Conservation (phyloP, 2,329 filamentous ascomycete genomes). For the Leptodontidium sp. region DNA sequence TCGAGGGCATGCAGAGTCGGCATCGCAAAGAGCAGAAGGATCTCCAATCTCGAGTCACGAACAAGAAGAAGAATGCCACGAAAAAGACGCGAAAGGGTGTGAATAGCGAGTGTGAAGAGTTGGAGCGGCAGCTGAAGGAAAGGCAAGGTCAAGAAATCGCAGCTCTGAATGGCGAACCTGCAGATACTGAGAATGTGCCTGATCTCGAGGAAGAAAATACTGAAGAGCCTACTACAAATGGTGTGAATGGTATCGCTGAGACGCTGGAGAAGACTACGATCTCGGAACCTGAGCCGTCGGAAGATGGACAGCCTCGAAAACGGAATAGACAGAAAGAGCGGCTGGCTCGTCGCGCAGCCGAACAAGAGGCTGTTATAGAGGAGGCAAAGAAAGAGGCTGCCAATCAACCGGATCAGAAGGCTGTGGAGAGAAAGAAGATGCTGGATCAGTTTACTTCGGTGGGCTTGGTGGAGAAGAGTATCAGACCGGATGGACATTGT, state of each 20-base stretch:
- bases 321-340: slow-evolving; percentile 92
- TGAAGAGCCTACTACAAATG: slow-evolving; percentile 22
- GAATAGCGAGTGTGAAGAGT: slow-evolving; percentile 76
- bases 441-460: slow-evolving; percentile 68
- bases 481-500: slow-evolving; percentile 92
- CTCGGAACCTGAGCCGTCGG: slow-evolving; percentile 34
- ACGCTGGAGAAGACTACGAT: slow-evolving; percentile 37
- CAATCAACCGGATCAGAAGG: slow-evolving; percentile 75
- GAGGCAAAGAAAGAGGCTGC: slow-evolving; percentile 80
- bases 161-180: slow-evolving; percentile 17
- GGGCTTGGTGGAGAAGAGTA: slow-evolving; percentile 76
- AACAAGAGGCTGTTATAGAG: slow-evolving; percentile 73
- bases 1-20: slow-evolving; percentile 80
- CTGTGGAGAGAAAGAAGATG: slow-evolving; percentile 76
- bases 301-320: slow-evolving; percentile 60
- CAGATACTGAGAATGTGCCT: slow-evolving; percentile 15
- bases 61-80: slow-evolving; percentile 95
- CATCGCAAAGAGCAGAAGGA: slow-evolving; percentile 92
- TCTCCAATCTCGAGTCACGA: slow-evolving; percentile 83
- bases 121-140: slow-evolving; percentile 72
- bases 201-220: slow-evolving; percentile 19
- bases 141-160: slow-evolving; percentile 66
- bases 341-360: slow-evolving; percentile 86
- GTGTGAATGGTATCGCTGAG: slow-evolving; percentile 34
- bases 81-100: slow-evolving; percentile 84